These are phyloP conservation scores for Aspergillus avenaceus DNA, from an alignment of 495 filamentous ascomycete genomes.

Conservation along the genomic window DNA sequence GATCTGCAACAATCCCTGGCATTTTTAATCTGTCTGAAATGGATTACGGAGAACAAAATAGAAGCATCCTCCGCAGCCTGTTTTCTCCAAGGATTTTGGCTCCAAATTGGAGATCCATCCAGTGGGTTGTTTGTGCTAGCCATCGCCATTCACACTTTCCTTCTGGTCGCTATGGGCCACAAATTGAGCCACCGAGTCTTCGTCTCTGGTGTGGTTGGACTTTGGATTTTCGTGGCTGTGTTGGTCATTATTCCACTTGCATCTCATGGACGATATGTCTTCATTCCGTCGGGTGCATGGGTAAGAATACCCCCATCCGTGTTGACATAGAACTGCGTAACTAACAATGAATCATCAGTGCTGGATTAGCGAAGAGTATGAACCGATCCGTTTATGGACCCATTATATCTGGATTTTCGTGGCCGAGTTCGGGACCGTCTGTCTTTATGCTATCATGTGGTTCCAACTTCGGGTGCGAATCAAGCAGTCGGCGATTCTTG, in stretches of 20 bases:
- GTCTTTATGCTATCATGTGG: slow-evolving; percentile 63
- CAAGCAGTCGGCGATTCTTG: slow-evolving; percentile 35
- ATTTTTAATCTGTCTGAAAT: slow-evolving; percentile 62
- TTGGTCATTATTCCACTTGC: slow-evolving; percentile 54
- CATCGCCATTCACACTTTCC: slow-evolving; percentile 67
- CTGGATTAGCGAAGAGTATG: slow-evolving; percentile 63
- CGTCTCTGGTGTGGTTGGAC: slow-evolving; percentile 40
- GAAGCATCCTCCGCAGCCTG: slow-evolving; percentile 53
- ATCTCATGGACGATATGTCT: slow-evolving; percentile 53
- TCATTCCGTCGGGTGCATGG: slow-evolving; percentile 59
- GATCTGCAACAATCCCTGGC: slow-evolving; percentile 68
- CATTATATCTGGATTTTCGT: slow-evolving; percentile 83
- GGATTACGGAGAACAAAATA: slow-evolving; percentile 54
- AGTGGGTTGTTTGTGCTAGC: slow-evolving; percentile 67
- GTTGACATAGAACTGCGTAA: not conserved
- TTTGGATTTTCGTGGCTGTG: slow-evolving; percentile 58
- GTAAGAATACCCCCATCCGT: slow-evolving; percentile 29
- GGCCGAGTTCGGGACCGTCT: slow-evolving; percentile 57
- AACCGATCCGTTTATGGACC: slow-evolving; percentile 59
- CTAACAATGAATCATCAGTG: slow-evolving; percentile 43
- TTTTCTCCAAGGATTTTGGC: slow-evolving; percentile 67
- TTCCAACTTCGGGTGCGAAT: slow-evolving; percentile 51
- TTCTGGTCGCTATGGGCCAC: slow-evolving; percentile 55
- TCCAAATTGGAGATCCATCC: slow-evolving; percentile 65
- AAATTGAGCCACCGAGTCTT: slow-evolving; percentile 53